phyloP scores from a whole-genome alignment of 768 basidiomycete species.

The Boletus rex-veris region DNA sequence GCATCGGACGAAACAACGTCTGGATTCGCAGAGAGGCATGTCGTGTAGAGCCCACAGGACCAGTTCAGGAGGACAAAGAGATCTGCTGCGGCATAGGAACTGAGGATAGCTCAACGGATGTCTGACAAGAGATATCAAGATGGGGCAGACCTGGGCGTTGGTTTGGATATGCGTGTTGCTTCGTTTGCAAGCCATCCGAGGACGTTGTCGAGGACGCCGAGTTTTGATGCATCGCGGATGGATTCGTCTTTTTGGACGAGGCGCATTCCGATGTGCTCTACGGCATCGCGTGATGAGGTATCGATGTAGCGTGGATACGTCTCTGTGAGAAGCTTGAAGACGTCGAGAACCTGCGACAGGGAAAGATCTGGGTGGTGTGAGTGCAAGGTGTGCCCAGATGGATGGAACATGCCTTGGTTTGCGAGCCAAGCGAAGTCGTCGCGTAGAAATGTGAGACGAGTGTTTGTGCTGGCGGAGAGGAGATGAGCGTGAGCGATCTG shows the following conservation, averaged over 20 bases:
- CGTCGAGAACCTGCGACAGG: conserved; percentile 58
- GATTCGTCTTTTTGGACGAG: conserved; percentile 62
- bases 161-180: conserved; percentile 53
- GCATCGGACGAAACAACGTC: conserved; percentile 44
- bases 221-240: conserved; percentile 38
- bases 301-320: conserved; percentile 83
- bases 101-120: not conserved
- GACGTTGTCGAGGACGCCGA: conserved; percentile 67
- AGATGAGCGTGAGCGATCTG: conserved; percentile 50
- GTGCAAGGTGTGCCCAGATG: not conserved
- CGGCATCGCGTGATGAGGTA: conserved; percentile 62
- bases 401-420: conserved; percentile 48
- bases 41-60: conserved; percentile 60
- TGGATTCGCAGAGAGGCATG: conserved; percentile 43
- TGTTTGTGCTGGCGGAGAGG: conserved; percentile 51
- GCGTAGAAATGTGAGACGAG: conserved; percentile 54
- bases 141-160: conserved; percentile 51
- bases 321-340: conserved; percentile 68
- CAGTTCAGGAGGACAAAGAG: conserved; percentile 70
- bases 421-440: conserved; percentile 59
- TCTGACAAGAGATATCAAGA: not conserved
- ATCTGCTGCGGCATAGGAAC: conserved; percentile 57
- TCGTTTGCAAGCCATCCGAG: conserved; percentile 76
- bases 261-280: conserved; percentile 62
- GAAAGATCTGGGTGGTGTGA: conserved; percentile 47